Conservation (phyloP, 2,329 filamentous ascomycete genomes). For the Pseudocercospora macadamiae region DNA sequence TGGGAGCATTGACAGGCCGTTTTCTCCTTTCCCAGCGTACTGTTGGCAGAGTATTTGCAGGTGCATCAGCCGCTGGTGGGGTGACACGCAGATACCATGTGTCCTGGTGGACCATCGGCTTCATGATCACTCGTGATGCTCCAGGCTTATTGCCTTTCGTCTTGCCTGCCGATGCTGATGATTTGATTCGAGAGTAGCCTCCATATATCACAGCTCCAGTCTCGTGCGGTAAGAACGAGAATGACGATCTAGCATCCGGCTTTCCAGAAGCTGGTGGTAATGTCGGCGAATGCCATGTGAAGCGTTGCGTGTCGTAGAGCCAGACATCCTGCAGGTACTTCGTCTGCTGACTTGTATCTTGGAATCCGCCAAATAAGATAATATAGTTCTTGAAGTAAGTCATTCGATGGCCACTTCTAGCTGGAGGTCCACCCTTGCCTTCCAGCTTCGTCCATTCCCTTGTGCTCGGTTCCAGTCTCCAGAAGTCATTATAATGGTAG, state of each 20-base stretch:
- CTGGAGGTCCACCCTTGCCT: slow-evolving; percentile 75
- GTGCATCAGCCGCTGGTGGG: slow-evolving; percentile 69
- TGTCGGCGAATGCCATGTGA: slow-evolving; percentile 77
- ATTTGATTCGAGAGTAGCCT: slow-evolving; percentile 90
- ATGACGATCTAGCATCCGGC: slow-evolving; percentile 87
- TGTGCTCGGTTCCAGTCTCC: slow-evolving; percentile 80
- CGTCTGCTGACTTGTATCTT: slow-evolving; percentile 92
- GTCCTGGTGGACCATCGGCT: slow-evolving; percentile 90
- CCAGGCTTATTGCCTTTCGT: slow-evolving; percentile 62
- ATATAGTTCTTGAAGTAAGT: slow-evolving; percentile 97
- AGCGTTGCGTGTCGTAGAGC: slow-evolving; percentile 91
- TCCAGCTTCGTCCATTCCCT: slow-evolving; percentile 93
- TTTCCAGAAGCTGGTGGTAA: slow-evolving; percentile 75
- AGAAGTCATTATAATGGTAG: slow-evolving; percentile 99
- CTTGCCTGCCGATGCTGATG: slow-evolving; percentile 60
- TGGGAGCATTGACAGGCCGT: slow-evolving; percentile 85
- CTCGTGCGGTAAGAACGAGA: slow-evolving; percentile 89
- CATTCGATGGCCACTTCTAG: slow-evolving; percentile 79
- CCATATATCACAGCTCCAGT: slow-evolving; percentile 87
- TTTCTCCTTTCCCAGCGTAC: slow-evolving; percentile 93
- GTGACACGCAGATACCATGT: slow-evolving; percentile 88
- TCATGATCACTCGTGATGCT: slow-evolving; percentile 70
- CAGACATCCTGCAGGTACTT: slow-evolving; percentile 93
- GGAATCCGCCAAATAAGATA: slow-evolving; percentile 92
- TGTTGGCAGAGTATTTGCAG: slow-evolving; percentile 66